Evolutionary conservation across 2,329 filamentous ascomycete genomes (phyloP).

Genomic region (Pseudogymnoascus sp.): DNA sequence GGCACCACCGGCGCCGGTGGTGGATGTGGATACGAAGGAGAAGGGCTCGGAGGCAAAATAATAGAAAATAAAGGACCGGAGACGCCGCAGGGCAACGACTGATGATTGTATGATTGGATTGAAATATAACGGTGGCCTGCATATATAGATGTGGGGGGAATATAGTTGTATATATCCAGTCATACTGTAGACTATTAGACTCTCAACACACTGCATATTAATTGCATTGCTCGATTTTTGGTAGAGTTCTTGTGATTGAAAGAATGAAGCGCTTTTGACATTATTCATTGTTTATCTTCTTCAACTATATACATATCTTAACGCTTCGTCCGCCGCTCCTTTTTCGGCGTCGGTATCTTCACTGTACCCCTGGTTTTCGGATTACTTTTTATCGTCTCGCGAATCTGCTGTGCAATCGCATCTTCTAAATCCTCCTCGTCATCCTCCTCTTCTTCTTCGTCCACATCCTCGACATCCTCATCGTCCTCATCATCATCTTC

Average conservation of each 20-base stretch:
- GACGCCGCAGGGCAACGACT: background rate
- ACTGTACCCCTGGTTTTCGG: conserved; percentile 15
- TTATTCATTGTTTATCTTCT: conserved; percentile 7
- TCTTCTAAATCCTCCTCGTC: conserved; percentile 19
- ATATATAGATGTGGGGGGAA: conserved; percentile 2
- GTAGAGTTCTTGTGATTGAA: background rate
- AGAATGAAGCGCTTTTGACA: background rate
- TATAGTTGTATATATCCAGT: conserved; percentile 6
- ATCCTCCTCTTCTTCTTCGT: conserved; percentile 20
- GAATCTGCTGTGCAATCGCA: conserved; percentile 25
- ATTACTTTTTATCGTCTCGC: conserved; percentile 22
- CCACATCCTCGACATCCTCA: conserved; percentile 34
- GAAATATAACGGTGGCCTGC: background rate
- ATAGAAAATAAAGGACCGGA: background rate
- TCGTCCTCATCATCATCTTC: conserved; percentile 30
- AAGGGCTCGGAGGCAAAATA: background rate
- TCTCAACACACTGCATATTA: conserved; percentile 2
- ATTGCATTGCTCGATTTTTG: background rate
- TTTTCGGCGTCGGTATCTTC: conserved; percentile 19
- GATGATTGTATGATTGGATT: conserved; percentile 2
- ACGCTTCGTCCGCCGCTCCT: conserved; percentile 25
- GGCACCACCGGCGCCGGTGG: background rate
- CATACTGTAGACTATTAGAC: conserved; percentile 5
- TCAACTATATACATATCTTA: conserved; percentile 6
- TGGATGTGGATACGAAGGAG: background rate